phyloP scores from a whole-genome alignment of 2,329 filamentous ascomycete species.

The Nigrospora sphaerica region DNA sequence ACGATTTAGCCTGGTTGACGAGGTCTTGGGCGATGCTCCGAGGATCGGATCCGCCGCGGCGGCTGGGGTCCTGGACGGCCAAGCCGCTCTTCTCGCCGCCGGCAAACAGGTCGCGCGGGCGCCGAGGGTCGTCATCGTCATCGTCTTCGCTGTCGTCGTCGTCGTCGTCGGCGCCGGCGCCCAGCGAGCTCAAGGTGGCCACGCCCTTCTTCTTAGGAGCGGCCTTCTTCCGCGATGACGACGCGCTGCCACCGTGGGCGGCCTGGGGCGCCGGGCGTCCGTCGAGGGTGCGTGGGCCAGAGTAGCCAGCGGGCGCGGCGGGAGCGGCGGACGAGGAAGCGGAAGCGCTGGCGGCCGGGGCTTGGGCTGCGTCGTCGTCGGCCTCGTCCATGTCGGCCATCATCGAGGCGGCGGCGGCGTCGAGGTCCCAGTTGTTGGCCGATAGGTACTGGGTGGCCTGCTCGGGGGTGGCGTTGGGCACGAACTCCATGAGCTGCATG shows the following conservation, averaged over 20 bases:
- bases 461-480: slow-evolving; percentile 44
- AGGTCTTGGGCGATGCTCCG: slow-evolving; percentile 56
- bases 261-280: slow-evolving; percentile 49
- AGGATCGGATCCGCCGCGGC: slow-evolving; percentile 34
- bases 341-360: slow-evolving; percentile 30
- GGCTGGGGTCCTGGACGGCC: slow-evolving; percentile 56
- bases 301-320: slow-evolving; percentile 34
- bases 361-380: slow-evolving; percentile 32
- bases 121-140: slow-evolving; percentile 49
- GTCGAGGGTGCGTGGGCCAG: slow-evolving; percentile 55
- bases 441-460: slow-evolving; percentile 64
- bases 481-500: slow-evolving; percentile 42
- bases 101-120: slow-evolving; percentile 65
- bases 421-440: slow-evolving; percentile 59
- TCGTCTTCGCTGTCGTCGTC: slow-evolving; percentile 51
- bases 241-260: slow-evolving; percentile 23
- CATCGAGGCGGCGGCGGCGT: slow-evolving; percentile 54
- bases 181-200: slow-evolving; percentile 52
- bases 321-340: slow-evolving; percentile 18
- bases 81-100: slow-evolving; percentile 78
- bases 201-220: slow-evolving; percentile 52
- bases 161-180: slow-evolving; percentile 40
- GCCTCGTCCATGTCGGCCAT: slow-evolving; percentile 50
- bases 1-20: slow-evolving; percentile 57
- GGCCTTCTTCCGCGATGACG: slow-evolving; percentile 26